phyloP scores from a whole-genome alignment of 148 eudicot genomes.

The Spergularia marina region DNA sequence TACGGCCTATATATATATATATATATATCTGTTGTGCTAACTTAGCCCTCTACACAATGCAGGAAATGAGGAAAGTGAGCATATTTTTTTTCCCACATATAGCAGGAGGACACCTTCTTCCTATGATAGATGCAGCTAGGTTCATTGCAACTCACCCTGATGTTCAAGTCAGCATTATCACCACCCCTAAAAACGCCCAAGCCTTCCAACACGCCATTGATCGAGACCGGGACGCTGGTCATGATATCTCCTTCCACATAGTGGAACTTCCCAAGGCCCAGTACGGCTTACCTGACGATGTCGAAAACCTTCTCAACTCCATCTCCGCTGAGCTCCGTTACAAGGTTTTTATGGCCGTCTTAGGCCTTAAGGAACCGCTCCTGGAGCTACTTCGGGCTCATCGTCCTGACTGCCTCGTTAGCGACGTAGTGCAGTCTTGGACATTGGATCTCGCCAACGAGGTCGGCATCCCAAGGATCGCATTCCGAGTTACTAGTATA shows the following conservation, averaged over 20 bases:
- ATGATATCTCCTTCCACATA: constrained; percentile 1
- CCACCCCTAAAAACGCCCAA: not conserved
- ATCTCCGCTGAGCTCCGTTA: not conserved
- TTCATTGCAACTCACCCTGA: not conserved
- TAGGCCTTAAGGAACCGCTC: not conserved
- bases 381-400: not conserved
- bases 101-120: not conserved
- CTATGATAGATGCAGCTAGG: not conserved
- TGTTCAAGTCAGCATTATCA: constrained; percentile 1
- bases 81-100: too few relatives aligned
- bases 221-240: not conserved
- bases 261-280: not conserved
- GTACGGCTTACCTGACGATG: not conserved
- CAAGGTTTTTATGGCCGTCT: not conserved
- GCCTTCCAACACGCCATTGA: not conserved
- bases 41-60: too few relatives aligned
- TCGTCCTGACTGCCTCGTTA: not conserved
- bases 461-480: not conserved
- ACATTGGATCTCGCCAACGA: not conserved
- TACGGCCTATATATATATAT: too few relatives aligned
- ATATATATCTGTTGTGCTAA: too few relatives aligned
- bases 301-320: not conserved
- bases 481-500: not conserved
- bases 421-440: not conserved
- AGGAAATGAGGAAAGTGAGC: too few relatives aligned